These are phyloP conservation scores for Neurospora cerealis DNA, from an alignment of 495 filamentous ascomycete genomes.

Conservation along the genomic window DNA sequence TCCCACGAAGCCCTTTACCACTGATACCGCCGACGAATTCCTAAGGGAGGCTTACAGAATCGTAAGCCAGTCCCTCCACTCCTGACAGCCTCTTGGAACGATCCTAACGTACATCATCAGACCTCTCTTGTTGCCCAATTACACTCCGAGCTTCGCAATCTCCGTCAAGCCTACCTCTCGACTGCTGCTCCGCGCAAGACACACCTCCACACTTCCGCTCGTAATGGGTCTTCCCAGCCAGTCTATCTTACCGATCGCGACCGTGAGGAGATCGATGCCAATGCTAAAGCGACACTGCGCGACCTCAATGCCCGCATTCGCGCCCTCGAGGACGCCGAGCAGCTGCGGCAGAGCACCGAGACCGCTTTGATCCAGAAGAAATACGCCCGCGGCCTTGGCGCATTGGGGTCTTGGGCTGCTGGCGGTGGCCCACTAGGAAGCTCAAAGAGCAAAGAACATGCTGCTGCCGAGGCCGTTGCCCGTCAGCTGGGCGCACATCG, in stretches of 20 bases:
- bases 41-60: constrained; percentile 94
- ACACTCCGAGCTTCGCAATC: constrained; percentile 62
- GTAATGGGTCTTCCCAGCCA: constrained; percentile 24
- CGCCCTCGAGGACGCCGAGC: constrained; percentile 69
- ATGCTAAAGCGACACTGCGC: constrained; percentile 71
- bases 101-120: constrained; percentile 36
- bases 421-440: constrained; percentile 31
- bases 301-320: constrained; percentile 69
- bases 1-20: constrained; percentile 33
- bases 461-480: constrained; percentile 56
- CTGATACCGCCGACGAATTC: constrained; percentile 65
- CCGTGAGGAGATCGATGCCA: constrained; percentile 72
- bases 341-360: constrained; percentile 66
- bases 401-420: constrained; percentile 64
- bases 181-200: constrained; percentile 46
- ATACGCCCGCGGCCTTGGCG: constrained; percentile 48
- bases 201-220: constrained; percentile 23
- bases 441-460: constrained; percentile 50
- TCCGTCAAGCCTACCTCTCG: constrained; percentile 87
- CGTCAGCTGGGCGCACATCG: constrained; percentile 51
- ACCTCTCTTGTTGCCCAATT: constrained; percentile 77
- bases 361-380: constrained; percentile 56
- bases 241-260: constrained; percentile 53
- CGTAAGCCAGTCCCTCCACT: constrained; percentile 38
- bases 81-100: neutral